phyloP scores from a whole-genome alignment of 805 yeast genomes.

The Saturnispora saitoi region DNA sequence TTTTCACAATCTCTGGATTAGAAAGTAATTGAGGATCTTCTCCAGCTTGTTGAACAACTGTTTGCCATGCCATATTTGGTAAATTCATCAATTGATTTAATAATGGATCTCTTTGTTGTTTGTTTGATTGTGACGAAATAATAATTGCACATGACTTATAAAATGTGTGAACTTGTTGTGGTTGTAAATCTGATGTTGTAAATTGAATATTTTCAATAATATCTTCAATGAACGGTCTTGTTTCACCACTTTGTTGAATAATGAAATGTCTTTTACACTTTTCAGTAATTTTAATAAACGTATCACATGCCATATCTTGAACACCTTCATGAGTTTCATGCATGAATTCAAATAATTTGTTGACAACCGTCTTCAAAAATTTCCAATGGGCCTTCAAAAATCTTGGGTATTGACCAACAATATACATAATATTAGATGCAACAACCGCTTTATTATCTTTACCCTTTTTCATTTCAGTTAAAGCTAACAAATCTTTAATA shows the following conservation, averaged over 20 bases:
- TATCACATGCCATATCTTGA: constrained; percentile 99
- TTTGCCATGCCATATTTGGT: constrained; percentile 93
- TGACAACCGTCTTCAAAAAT: constrained; percentile 89
- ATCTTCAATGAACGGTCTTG: constrained; percentile 85
- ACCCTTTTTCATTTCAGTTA: constrained; percentile 94
- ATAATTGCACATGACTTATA: constrained; percentile 97
- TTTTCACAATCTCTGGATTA: constrained; percentile 77
- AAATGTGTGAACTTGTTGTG: constrained; percentile 96
- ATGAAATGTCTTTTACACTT: constrained; percentile 96
- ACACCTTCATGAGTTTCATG: constrained; percentile 99
- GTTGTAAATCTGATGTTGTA: constrained; percentile 86
- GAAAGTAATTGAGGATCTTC: constrained; percentile 73
- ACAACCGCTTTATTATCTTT: constrained; percentile 98
- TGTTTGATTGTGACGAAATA: constrained; percentile 74
- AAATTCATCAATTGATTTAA: constrained; percentile 74
- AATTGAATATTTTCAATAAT: constrained; percentile 75
- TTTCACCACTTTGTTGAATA: constrained; percentile 73
- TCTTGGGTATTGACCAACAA: constrained; percentile 98
- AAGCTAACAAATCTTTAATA: constrained; percentile 80
- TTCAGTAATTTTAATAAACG: constrained; percentile 89
- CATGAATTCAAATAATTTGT: constrained; percentile 95
- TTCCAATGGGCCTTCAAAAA: constrained; percentile 98
- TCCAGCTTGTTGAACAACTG: constrained; percentile 77
- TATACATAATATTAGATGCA: constrained; percentile 99
- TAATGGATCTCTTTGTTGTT: constrained; percentile 60